Conservation (phyloP, 768 basidiomycete species). For the Suillus discolor region DNA sequence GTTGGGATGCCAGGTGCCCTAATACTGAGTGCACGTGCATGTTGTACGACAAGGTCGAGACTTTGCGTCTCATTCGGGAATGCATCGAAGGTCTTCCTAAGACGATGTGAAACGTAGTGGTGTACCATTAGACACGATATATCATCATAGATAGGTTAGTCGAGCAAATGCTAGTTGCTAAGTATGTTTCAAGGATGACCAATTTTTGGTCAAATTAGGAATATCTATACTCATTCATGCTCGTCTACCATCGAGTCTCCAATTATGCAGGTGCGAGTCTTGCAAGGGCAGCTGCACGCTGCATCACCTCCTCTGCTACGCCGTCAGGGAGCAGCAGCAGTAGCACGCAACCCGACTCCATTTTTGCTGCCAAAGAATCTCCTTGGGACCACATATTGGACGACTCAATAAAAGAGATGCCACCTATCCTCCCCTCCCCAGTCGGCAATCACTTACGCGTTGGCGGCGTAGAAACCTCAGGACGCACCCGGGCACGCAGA, state of each 20-base stretch:
- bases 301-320: not conserved
- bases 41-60: conserved; percentile 58
- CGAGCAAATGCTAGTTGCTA: not conserved
- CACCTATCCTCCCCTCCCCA: conserved; percentile 26
- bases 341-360: conserved; percentile 24
- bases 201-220: not conserved
- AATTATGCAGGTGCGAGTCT: conserved; percentile 6
- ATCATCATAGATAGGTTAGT: not conserved
- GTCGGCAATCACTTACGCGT: conserved; percentile 18
- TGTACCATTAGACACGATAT: not conserved
- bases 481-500: conserved; percentile 32
- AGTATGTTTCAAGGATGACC: not conserved
- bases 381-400: conserved; percentile 60
- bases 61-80: conserved; percentile 53
- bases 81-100: conserved; percentile 50
- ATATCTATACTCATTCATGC: conserved; percentile 16
- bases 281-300: conserved; percentile 10
- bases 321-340: not conserved
- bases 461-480: not conserved
- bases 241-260: conserved; percentile 19
- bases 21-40: conserved; percentile 46
- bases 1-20: conserved; percentile 60
- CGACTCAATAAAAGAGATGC: conserved; percentile 37
- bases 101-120: conserved; percentile 27
- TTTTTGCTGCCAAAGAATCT: conserved; percentile 37